These are phyloP conservation scores for Arthrobotrys entomopaga DNA, from an alignment of 2,329 filamentous ascomycete genomes.

Conservation along the genomic window DNA sequence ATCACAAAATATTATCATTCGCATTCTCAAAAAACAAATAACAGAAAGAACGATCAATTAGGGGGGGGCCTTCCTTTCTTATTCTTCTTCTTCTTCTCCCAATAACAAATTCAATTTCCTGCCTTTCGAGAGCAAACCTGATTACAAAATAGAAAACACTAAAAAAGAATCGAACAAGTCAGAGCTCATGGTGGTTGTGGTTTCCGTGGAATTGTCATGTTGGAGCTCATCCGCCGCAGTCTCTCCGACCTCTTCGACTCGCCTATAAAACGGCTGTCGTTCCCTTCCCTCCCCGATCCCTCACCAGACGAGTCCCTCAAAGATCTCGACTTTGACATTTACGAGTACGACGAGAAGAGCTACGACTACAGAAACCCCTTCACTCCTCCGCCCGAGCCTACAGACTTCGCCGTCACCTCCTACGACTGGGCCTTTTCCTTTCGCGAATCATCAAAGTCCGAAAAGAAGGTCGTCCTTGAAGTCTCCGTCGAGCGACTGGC, in stretches of 20 bases:
- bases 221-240: slow-evolving; percentile 43
- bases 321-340: slow-evolving; percentile 54
- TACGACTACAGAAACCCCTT: slow-evolving; percentile 7
- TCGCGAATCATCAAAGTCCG: slow-evolving; percentile 43
- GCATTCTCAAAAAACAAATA: too few species aligned
- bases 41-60: too few species aligned
- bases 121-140: neutral
- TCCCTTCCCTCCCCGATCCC: slow-evolving; percentile 27
- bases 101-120: neutral
- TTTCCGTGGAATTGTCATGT: slow-evolving; percentile 19
- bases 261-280: slow-evolving; percentile 42
- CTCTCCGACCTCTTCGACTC: slow-evolving; percentile 49
- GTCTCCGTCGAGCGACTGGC: slow-evolving; percentile 52
- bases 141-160: too few species aligned
- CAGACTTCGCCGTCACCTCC: slow-evolving; percentile 22
- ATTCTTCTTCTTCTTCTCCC: too few species aligned
- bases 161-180: neutral
- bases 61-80: too few species aligned
- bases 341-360: slow-evolving; percentile 47
- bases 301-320: slow-evolving; percentile 26
- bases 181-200: neutral
- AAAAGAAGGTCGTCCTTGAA: slow-evolving; percentile 46
- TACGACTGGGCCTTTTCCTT: slow-evolving; percentile 55
- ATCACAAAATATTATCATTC: too few species aligned
- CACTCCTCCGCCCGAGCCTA: neutral